Base-by-base conservation (phyloP, 805 yeast species). In the Spathaspora gorwiae region DNA sequence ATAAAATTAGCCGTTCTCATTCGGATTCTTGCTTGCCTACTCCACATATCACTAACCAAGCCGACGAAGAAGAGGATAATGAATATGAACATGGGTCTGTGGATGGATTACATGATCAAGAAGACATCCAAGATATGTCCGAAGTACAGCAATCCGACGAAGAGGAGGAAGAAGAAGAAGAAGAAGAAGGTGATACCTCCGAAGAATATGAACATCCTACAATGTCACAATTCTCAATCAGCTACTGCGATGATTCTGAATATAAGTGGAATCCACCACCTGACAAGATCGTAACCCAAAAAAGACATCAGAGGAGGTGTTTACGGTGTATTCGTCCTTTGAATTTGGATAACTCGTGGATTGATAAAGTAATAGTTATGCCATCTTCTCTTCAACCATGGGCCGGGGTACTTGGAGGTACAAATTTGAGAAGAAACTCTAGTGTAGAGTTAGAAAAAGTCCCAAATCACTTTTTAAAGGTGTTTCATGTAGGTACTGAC, bases 261-360 rank as follows among this genome's bases (percentile, higher is more conserved):
- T 59, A 57, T 31, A 73, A 79, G 53, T 81, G 85, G 84, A 56
- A 52, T 6, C 85, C 84, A 1, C 54, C 60, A 7, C 44, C 30
- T 9, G 64, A 63, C 11, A 72, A 70, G 47, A 46, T 54, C 2
- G 59, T 52, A 26, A 62, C 63, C 48, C 50, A 49, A 45, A 50
- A 55, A 33, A 76, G 74, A 47, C 67, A 65, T 48, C 65, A 75
- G 37, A 68, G 76, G 39, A 80, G 80, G 55, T 73, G 82, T 13
- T 56, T 80, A 31, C 71, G 84, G 40, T 81, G 87, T 50, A 76
- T 81, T 26, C 76, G 71, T 51, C 76, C 83, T 3, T 64, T 81
- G 43, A 65, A 73, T 1, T 67, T 68, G 48, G 79, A 75, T 38
- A 81, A 79, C 37, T 52, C 68, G 7, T 81, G 86, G 85, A 60